Evolutionary conservation across 495 filamentous ascomycete species (phyloP), one percentile per base, ranked within the genome.

Genomic region (Penicillium mononematosum): DNA sequence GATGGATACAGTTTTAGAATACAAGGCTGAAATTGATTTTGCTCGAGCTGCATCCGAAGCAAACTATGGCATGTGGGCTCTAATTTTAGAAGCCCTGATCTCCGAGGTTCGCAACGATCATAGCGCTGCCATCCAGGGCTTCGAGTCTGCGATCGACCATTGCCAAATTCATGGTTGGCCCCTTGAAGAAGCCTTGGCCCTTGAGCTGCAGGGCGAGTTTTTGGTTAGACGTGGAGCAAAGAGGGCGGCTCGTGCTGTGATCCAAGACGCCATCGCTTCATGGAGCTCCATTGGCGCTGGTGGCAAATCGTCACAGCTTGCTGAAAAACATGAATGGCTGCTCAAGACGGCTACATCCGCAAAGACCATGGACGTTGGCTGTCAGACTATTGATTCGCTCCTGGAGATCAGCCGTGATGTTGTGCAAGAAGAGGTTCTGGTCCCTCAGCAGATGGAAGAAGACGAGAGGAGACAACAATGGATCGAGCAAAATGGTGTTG

Each of bases 101-200:
- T 76, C 75, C 20, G 90, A 96, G 61, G 73, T 90, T 56, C 76
- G 73, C 27, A 79, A 79, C 38, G 74, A 88, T 51, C 82, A 88
- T 59, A 83, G 82, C 5, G 71, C 71, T 7, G 81, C 87, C 8
- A 81, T 92, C 43, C 74, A 72, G 42, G 73, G 78, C 19, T 94
- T 91, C 61, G 92, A 96, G 72, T 78, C 83, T 55, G 85, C 87
- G 19, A 78, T 91, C 41, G 90, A 96, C 62, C 90, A 95, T 70
- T 86, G 87, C 42, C 82, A 91, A 56, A 78, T 92, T 42, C 82
- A 95, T 68, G 83, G 82, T 51, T 91, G 90, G 68, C 70, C 83
- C 11, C 79, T 95, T 42, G 92, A 96, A 60, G 88, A 96, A 65
- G 92, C 88, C 0, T 80, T 92, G 20, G 81, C 86, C 7, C 86